Percentiles rank a stretch among this genome's conserved stretches.
phyloP scores from a whole-genome alignment of 2,329 filamentous ascomycete species.

The Esteya vermicola region DNA sequence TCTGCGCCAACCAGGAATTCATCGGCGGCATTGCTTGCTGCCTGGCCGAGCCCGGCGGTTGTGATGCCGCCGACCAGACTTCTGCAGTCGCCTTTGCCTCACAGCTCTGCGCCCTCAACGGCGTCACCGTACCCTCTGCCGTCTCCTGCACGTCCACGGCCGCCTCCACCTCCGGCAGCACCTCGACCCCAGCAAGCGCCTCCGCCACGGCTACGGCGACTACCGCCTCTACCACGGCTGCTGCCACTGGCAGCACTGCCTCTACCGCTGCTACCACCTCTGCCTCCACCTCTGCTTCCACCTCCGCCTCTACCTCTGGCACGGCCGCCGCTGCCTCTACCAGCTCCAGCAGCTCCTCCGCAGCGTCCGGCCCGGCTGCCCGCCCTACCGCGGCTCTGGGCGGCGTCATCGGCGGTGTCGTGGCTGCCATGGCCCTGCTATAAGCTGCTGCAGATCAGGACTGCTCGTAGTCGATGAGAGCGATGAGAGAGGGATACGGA shows the following conservation, averaged over 20 bases:
- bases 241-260: constrained; percentile 1
- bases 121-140: constrained; percentile 19
- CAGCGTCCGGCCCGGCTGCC: constrained; percentile 6
- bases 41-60: constrained; percentile 14
- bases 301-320: neutral
- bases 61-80: constrained; percentile 15
- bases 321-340: constrained; percentile 4
- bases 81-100: constrained; percentile 17
- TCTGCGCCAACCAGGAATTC: constrained; percentile 26
- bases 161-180: neutral
- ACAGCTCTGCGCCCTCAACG: constrained; percentile 17
- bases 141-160: constrained; percentile 15
- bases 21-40: constrained; percentile 25
- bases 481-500: too few relatives aligned
- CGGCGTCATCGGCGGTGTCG: constrained; percentile 11
- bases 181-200: neutral
- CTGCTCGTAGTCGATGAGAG: too few relatives aligned
- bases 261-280: constrained; percentile 4
- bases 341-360: neutral
- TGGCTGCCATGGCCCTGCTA: constrained; percentile 12
- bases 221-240: constrained; percentile 6
- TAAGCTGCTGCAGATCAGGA: too few relatives aligned
- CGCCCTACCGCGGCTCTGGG: constrained; percentile 7
- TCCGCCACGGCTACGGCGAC: constrained; percentile 4
- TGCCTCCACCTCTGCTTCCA: constrained; percentile 1